Evolutionary conservation across 1,139 yeast species (phyloP).

Genomic region (Pichia cactophila): DNA sequence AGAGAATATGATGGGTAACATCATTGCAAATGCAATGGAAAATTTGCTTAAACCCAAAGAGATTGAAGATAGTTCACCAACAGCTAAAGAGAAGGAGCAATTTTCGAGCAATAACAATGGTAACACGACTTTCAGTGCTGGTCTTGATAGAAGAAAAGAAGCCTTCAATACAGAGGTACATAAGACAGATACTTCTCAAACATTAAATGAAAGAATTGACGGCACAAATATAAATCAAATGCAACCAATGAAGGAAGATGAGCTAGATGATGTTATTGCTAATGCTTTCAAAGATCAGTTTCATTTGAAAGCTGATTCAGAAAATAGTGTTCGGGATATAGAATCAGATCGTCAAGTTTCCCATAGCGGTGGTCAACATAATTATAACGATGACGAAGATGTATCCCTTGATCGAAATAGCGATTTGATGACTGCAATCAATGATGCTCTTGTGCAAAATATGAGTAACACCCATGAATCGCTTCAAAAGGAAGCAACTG

Average conservation of each 20-base stretch:
- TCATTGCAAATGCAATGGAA: not conserved
- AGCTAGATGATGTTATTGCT: conserved; percentile 17
- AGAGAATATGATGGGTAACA: not conserved
- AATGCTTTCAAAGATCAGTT: conserved; percentile 15
- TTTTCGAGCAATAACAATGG: too few species aligned
- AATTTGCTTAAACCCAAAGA: not conserved
- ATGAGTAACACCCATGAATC: conserved; percentile 2
- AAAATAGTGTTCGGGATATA: conserved; percentile 1
- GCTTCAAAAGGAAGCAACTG: not conserved
- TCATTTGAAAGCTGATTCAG: not conserved
- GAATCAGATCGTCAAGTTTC: not conserved
- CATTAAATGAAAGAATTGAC: not conserved
- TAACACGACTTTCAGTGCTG: too few species aligned
- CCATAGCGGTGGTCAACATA: conserved; percentile 1
- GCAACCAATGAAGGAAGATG: conserved; percentile 1
- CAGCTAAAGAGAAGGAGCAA: not conserved
- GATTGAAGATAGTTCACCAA: not conserved
- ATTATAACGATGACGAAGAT: not conserved
- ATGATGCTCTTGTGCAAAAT: conserved; percentile 10
- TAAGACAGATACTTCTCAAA: not conserved
- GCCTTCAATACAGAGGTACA: not conserved
- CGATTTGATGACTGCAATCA: conserved; percentile 12
- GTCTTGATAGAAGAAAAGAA: not conserved
- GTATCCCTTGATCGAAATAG: conserved; percentile 12
- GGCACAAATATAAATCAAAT: not conserved